Conservation (phyloP, 208 protist species). For the Acanthamoeba castellanii region DNA sequence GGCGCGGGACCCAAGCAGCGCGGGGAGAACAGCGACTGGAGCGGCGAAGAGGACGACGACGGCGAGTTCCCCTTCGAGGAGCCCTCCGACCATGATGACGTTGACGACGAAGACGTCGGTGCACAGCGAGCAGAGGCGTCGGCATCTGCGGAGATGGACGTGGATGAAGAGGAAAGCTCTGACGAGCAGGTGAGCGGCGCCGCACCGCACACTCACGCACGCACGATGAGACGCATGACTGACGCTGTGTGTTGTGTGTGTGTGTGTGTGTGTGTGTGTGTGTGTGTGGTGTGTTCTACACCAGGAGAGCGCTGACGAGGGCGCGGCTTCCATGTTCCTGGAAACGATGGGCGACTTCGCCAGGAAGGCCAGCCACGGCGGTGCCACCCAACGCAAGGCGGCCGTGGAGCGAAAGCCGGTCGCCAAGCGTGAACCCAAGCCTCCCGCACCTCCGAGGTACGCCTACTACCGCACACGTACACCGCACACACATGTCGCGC, state of each 20-base stretch:
- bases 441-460: neutral
- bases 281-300: no score
- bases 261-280: no score
- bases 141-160: neutral
- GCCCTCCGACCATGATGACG: neutral
- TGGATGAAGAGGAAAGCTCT: neutral
- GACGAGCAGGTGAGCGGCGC: neutral
- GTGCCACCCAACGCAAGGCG: no score
- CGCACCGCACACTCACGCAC: neutral
- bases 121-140: neutral
- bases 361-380: neutral
- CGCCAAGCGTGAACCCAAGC: neutral
- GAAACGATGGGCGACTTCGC: constrained; percentile 14
- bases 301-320: neutral
- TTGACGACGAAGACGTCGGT: neutral
- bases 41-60: neutral
- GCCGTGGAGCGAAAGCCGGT: neutral
- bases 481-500: neutral
- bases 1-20: neutral
- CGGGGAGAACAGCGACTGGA: constrained; percentile 26
- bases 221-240: neutral
- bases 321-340: neutral
- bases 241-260: neutral
- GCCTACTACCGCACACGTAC: neutral
- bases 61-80: neutral